Evolutionary conservation across 441 rosid species (phyloP).

Genomic region (Gossypium lobatum): DNA sequence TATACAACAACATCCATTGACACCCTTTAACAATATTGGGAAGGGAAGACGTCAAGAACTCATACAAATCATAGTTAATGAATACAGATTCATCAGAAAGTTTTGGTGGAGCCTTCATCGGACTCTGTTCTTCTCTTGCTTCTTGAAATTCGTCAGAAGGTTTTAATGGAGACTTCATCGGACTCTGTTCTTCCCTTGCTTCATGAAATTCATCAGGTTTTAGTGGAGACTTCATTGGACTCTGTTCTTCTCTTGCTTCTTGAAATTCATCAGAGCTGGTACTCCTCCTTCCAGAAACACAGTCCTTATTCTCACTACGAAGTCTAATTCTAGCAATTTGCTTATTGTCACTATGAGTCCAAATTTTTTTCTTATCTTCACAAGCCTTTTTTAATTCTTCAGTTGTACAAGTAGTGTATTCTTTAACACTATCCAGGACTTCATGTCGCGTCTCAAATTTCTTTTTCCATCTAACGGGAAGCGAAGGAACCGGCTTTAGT

Average conservation of each 20-base stretch:
- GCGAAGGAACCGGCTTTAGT: slow-evolving; percentile 26
- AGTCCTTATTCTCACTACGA: slow-evolving; percentile 16
- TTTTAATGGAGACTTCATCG: slow-evolving; percentile 25
- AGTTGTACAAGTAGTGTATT: slow-evolving; percentile 19
- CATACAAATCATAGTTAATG: slow-evolving; percentile 59
- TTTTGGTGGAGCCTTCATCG: slow-evolving; percentile 31
- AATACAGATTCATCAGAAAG: slow-evolving; percentile 58
- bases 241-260: slow-evolving; percentile 30
- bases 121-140: slow-evolving; percentile 35
- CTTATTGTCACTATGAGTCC: slow-evolving; percentile 15
- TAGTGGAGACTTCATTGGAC: slow-evolving; percentile 25
- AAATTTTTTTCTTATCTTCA: slow-evolving; percentile 19
- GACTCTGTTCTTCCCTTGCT: slow-evolving; percentile 34
- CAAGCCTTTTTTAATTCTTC: slow-evolving; percentile 15
- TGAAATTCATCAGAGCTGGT: slow-evolving; percentile 30
- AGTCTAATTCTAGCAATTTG: slow-evolving; percentile 9
- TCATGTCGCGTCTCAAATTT: slow-evolving; percentile 28
- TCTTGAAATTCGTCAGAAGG: slow-evolving; percentile 24
- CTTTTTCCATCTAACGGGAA: slow-evolving; percentile 29
- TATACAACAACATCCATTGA: slow-evolving; percentile 79
- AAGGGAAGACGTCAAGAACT: slow-evolving; percentile 67
- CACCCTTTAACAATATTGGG: slow-evolving; percentile 88
- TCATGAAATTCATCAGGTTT: slow-evolving; percentile 28
- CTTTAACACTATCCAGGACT: slow-evolving; percentile 21
- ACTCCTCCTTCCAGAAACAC: slow-evolving; percentile 33